Base-by-base conservation (phyloP, 75 land plant species). In the Adiantum capillusveneris region DNA sequence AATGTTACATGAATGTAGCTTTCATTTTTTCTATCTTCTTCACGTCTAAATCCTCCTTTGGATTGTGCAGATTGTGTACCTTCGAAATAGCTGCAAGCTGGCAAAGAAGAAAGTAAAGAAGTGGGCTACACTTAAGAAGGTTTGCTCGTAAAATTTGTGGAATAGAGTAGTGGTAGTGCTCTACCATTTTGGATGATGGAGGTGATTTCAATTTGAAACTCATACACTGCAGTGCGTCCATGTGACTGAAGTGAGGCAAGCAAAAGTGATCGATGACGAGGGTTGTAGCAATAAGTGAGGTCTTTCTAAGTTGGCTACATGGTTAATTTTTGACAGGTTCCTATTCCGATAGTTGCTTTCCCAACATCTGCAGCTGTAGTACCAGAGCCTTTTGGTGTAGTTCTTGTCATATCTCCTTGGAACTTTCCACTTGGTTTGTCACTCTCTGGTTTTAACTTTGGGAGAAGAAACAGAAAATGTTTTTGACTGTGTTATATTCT, bases 101-200 rank as follows among this genome's bases (percentile, higher is more conserved):
- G 16, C 44, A 14, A 45, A 66, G 25, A 74, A 61, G 52, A 44
- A 59, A 30, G 72, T 76, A 11, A 66, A 58, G 63, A 60, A 65
- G 27, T 76, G 79, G 79, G 74, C 74, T 78, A 34, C 63, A 27
- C 79, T 79, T 25, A 59, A 65, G 24, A 76, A 76, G 79, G 79
- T 76, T n/a, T n/a, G n/a, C n/a, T n/a, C n/a, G n/a, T n/a, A n/a
- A n/a, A n/a, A n/a, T n/a, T n/a, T n/a, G n/a, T n/a, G n/a, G n/a
- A n/a, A n/a, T n/a, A n/a, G n/a, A n/a, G n/a, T n/a, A n/a, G n/a
- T n/a, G n/a, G n/a, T n/a, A n/a, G n/a, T n/a, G n/a, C n/a, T n/a
- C n/a, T n/a, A n/a, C n/a, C n/a, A n/a, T n/a, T n/a, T n/a, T n/a
- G n/a, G n/a, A n/a, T n/a, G n/a, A n/a, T n/a, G n/a, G n/a, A n/a